phyloP scores from a whole-genome alignment of 179 eudicot genomes.

The Beta lomatogona region DNA sequence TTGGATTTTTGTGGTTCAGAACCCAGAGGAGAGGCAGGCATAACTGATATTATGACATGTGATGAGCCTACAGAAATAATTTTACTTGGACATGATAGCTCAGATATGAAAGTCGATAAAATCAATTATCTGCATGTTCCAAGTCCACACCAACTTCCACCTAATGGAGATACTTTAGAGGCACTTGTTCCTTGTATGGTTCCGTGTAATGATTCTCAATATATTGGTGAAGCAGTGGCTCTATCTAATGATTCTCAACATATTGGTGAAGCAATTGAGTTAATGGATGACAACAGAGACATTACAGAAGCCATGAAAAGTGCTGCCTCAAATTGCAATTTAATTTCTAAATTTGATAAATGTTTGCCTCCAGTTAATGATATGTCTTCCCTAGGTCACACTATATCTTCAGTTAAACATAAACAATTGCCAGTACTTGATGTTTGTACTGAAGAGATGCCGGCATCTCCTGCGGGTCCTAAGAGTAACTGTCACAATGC shows the following conservation, averaged over 20 bases:
- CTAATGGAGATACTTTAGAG: constrained; percentile 10
- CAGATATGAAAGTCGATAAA: constrained; percentile 12
- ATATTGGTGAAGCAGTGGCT: neutral
- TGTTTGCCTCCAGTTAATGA: constrained; percentile 21
- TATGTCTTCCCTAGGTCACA: constrained; percentile 25
- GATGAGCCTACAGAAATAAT: constrained; percentile 35
- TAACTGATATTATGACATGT: constrained; percentile 20
- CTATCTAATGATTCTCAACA: too few species aligned
- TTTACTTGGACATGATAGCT: constrained; percentile 16
- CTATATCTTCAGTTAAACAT: constrained; percentile 24
- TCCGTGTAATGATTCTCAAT: constrained; percentile 6
- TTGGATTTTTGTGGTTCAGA: constrained; percentile 25
- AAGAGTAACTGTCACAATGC: neutral
- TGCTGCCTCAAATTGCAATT: constrained; percentile 15
- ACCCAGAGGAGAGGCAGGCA: constrained; percentile 25
- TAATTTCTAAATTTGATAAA: constrained; percentile 19
- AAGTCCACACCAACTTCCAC: constrained; percentile 22
- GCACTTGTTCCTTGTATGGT: constrained; percentile 27
- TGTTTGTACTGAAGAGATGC: constrained; percentile 11
- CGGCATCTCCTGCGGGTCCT: neutral
- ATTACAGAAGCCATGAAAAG: constrained; percentile 13
- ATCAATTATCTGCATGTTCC: constrained; percentile 7
- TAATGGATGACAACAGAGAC: constrained; percentile 18
- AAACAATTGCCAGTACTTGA: constrained; percentile 23
- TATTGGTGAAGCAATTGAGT: constrained; percentile 14